A percentile compares a stretch with the other conserved stretches of the same genome.
These are phyloP conservation scores for Boletales sp. DNA, from an alignment of 768 basidiomycete species.

Conservation along the genomic window DNA sequence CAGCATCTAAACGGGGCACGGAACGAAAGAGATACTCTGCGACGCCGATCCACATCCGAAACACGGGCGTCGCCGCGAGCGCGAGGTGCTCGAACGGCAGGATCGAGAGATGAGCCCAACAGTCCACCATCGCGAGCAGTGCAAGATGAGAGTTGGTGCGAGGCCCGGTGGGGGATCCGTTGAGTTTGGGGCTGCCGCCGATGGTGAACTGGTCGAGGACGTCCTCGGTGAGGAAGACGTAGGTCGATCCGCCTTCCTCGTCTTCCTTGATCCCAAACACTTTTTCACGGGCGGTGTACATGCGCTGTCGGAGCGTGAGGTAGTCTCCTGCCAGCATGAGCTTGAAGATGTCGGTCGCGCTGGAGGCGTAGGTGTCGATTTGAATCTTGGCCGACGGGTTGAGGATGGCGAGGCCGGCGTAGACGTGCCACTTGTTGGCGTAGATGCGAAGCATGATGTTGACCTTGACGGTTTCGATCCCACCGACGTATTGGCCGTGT, in stretches of 20 bases:
- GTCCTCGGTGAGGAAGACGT: constrained; percentile 81
- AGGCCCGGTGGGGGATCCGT: constrained; percentile 12
- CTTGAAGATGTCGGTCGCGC: constrained; percentile 88
- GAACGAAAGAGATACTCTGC: constrained; percentile 92
- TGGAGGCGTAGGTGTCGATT: constrained; percentile 87
- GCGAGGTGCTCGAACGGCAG: constrained; percentile 88
- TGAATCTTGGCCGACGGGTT: constrained; percentile 87
- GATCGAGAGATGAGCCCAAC: constrained; percentile 86
- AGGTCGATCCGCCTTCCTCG: constrained; percentile 33
- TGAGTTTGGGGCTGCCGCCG: constrained; percentile 37
- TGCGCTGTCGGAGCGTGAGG: constrained; percentile 57
- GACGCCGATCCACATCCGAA: constrained; percentile 95
- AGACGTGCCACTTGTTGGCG: constrained; percentile 97
- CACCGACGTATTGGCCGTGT: constrained; percentile 89
- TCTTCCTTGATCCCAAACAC: constrained; percentile 62
- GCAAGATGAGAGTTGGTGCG: constrained; percentile 86
- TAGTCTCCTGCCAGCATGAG: constrained; percentile 75
- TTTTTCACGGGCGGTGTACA: constrained; percentile 66
- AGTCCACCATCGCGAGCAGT: constrained; percentile 97
- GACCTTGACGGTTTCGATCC: constrained; percentile 95
- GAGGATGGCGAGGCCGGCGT: constrained; percentile 96
- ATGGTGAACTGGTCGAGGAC: constrained; percentile 89
- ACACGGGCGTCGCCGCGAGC: constrained; percentile 93
- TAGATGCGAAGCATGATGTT: constrained; percentile 97
- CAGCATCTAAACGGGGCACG: constrained; percentile 54